phyloP scores from a whole-genome alignment of 1,284 basidiomycete species.

The Thelephora terrestris region DNA sequence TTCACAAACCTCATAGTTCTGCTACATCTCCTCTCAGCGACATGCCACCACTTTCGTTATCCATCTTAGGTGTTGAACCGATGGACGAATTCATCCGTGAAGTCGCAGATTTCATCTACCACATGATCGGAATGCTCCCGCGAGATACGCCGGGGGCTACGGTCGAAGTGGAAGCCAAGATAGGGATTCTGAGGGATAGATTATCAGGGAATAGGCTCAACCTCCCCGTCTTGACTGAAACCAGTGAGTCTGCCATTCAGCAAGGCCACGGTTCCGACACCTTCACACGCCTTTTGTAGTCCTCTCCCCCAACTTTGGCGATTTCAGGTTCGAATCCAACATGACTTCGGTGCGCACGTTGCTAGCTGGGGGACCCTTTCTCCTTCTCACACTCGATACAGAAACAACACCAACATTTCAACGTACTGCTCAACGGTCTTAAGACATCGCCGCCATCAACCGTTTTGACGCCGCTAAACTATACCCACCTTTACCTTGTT shows the following conservation, averaged over 20 bases:
- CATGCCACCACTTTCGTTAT: conserved; percentile 70
- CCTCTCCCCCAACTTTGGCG: conserved; percentile 38
- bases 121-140: conserved; percentile 47
- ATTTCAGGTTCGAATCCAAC: conserved; percentile 81
- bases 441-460: conserved; percentile 34
- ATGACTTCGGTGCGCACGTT: conserved; percentile 69
- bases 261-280: neutral
- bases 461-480: conserved; percentile 50
- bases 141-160: conserved; percentile 22
- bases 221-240: conserved; percentile 78
- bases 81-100: conserved; percentile 90
- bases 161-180: conserved; percentile 88
- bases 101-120: conserved; percentile 85
- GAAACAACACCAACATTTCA: conserved; percentile 82
- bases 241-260: conserved; percentile 49
- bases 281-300: conserved; percentile 23
- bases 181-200: conserved; percentile 71
- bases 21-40: conserved; percentile 3
- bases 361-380: conserved; percentile 5
- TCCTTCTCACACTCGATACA: conserved; percentile 22
- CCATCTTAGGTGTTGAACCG: conserved; percentile 88
- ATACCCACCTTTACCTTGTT: conserved; percentile 70
- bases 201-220: conserved; percentile 44
- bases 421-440: conserved; percentile 74
- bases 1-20: conserved; percentile 8